These are phyloP conservation scores for Globisporangium takayamanum DNA, from an alignment of 352 stramenopile genomes.

Conservation along the genomic window DNA sequence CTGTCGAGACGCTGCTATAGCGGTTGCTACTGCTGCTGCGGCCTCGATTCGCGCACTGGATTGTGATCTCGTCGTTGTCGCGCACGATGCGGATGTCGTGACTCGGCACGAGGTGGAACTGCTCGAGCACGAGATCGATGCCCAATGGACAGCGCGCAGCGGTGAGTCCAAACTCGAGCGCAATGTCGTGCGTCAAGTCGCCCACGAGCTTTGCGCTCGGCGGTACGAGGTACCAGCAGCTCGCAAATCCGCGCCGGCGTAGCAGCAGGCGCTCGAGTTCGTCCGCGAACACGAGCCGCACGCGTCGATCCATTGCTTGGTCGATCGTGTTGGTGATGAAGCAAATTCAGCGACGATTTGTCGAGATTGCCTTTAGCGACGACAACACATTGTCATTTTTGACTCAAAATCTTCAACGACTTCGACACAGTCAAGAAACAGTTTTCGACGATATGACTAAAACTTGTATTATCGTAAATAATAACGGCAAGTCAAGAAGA, in stretches of 20 bases:
- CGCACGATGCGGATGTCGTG: conserved; percentile 52
- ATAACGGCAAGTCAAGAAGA: too few species aligned
- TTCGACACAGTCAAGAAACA: too few species aligned
- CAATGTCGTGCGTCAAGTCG: conserved; percentile 50
- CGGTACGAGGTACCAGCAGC: conserved; percentile 67
- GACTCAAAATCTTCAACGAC: too few species aligned
- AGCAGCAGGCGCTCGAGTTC: conserved; percentile 40
- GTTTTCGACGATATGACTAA: too few species aligned
- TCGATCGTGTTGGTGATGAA: too few species aligned
- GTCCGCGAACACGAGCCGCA: conserved; percentile 54
- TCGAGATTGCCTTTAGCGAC: too few species aligned
- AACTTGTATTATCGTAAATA: too few species aligned
- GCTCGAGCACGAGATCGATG: conserved; percentile 51
- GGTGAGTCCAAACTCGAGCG: conserved; percentile 47
- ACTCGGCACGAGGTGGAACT: conserved; percentile 49
- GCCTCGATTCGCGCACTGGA: conserved; percentile 29
- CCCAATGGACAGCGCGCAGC: conserved; percentile 31
- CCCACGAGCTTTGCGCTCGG: conserved; percentile 38
- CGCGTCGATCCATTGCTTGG: conserved; percentile 12
- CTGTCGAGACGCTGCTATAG: too few species aligned
- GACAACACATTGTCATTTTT: too few species aligned
- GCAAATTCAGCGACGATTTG: too few species aligned
- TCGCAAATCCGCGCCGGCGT: conserved; percentile 37
- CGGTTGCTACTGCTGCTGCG: background rate
- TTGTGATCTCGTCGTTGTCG: conserved; percentile 49